phyloP scores from a whole-genome alignment of 352 stramenopile genomes.

The Pythium dissimile region DNA sequence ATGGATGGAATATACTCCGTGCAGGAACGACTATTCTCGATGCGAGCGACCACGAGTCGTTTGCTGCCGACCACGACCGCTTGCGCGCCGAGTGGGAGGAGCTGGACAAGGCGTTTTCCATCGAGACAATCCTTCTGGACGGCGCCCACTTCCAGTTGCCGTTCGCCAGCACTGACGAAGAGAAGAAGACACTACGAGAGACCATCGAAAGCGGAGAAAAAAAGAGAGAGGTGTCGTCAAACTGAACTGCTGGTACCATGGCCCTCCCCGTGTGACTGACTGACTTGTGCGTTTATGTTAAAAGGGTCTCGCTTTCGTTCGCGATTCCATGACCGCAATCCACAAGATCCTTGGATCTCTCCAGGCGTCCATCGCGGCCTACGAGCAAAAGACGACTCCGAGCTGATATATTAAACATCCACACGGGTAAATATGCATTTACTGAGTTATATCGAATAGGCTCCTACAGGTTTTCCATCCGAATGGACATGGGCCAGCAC shows the following conservation, averaged over 20 bases:
- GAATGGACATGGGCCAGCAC: too few species aligned
- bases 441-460: too few species aligned
- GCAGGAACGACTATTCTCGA: conserved; percentile 53
- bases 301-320: conserved; percentile 18
- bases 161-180: conserved; percentile 13
- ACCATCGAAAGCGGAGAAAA: conserved; percentile 6
- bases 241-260: not conserved
- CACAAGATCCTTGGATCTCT: conserved; percentile 18
- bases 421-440: too few species aligned
- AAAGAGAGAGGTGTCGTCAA: conserved; percentile 15
- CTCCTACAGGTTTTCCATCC: too few species aligned
- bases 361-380: conserved; percentile 12
- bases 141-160: conserved; percentile 15
- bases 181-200: not conserved
- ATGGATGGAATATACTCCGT: not conserved
- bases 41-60: conserved; percentile 52
- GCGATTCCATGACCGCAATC: conserved; percentile 18
- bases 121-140: conserved; percentile 20
- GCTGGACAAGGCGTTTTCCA: conserved; percentile 50
- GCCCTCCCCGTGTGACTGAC: not conserved
- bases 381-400: conserved; percentile 22
- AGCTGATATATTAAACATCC: too few species aligned
- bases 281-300: not conserved
- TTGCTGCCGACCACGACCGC: conserved; percentile 45
- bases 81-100: conserved; percentile 55